phyloP scores from a whole-genome alignment of 768 basidiomycete genomes.

The Agrocybe chaxingu region DNA sequence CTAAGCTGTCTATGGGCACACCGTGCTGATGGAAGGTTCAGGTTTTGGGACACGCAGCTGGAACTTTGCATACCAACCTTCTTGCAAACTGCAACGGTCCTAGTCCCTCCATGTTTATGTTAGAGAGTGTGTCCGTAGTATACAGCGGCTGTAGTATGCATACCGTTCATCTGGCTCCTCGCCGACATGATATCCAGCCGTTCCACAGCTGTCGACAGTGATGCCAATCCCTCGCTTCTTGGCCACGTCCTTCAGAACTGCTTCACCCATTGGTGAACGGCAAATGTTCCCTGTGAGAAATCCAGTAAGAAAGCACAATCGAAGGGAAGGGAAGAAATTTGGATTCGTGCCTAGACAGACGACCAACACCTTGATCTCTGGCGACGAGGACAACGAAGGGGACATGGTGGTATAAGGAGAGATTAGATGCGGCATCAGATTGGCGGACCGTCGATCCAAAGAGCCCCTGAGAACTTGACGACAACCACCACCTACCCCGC shows the following conservation, averaged over 20 bases:
- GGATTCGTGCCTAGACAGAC: constrained; percentile 57
- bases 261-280: constrained; percentile 91
- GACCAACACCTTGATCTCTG: constrained; percentile 56
- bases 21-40: constrained; percentile 46
- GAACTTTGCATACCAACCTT: constrained; percentile 41
- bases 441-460: too few relatives aligned
- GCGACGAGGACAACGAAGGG: constrained; percentile 15
- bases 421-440: not conserved
- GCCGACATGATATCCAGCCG: constrained; percentile 78
- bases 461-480: too few relatives aligned
- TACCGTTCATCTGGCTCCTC: constrained; percentile 84
- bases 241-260: constrained; percentile 71
- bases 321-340: not conserved
- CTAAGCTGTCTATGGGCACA: constrained; percentile 66
- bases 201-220: constrained; percentile 80
- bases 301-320: not conserved
- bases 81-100: constrained; percentile 67
- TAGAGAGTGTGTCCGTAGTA: not conserved
- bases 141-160: constrained; percentile 7
- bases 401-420: constrained; percentile 18
- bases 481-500: not conserved
- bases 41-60: not conserved
- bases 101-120: constrained; percentile 19
- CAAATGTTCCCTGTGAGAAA: constrained; percentile 69
- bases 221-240: constrained; percentile 64